Base-by-base conservation (phyloP, 2,329 filamentous ascomycete genomes). In the Sporothrix mexicana region DNA sequence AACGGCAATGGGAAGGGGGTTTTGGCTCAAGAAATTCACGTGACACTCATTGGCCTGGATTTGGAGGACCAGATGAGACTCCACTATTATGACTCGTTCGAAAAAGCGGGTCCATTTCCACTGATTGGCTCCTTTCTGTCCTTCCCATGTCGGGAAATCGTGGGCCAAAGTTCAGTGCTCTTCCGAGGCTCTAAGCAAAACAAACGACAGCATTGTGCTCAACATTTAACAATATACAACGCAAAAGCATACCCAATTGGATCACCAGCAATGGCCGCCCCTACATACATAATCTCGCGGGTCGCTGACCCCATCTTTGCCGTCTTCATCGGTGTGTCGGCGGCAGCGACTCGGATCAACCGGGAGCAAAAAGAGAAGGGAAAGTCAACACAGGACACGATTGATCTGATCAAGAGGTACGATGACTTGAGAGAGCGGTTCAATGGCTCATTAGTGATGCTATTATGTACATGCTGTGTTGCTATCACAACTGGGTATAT, bases 351-450 rank as follows among this genome's bases (percentile, higher is more conserved):
- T 59, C 84, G 88, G 74, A 88, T 90, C 81, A 89, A 86, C 75
- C 87, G 88, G 51, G 88, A 90, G 77, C 86, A 88, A 76, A 87
- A 87, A 79, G 85, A 85, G 69, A 88, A 88, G 80, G 88, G 88
- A 70, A 85, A 79, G 77, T 86, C 84, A 2, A 84, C 84, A 2
- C 80, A 83, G 62, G 81, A 89, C 75, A 88, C 85, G 0, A 78
- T 89, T 64, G 81, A 85, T 20, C 82, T 83, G 71, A 81, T 80
- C 12, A 83, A 86, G 76, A 82, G 83, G 84, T 84, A 80, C n/a
- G 78, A 81, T 25, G 17, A n/a, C 41, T 9, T 9, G 30, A 5
- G 20, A 20, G 23, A 36, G 57, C 3, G 1, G 9, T 41, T 20
- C 2, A 47, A 66, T 25, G 5, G 43, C 4, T 66, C 61, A 66